phyloP scores from a whole-genome alignment of 2,329 filamentous ascomycete genomes.

The Aphanoascus verrucosus region DNA sequence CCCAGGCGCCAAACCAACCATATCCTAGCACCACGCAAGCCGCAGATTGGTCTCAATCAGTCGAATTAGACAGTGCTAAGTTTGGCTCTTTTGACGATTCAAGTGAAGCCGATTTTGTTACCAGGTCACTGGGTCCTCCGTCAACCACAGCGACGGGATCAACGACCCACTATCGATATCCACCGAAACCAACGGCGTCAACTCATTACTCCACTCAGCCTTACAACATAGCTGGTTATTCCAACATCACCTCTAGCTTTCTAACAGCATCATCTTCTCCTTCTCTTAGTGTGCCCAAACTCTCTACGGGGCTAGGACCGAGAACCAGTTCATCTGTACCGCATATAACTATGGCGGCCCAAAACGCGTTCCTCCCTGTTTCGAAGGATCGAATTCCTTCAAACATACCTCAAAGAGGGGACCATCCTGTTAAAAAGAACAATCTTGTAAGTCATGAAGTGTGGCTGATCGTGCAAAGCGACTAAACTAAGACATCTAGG shows the following conservation, averaged over 20 bases:
- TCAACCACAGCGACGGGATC: background rate
- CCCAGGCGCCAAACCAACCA: no score
- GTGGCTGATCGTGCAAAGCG: background rate
- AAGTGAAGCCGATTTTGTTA: background rate
- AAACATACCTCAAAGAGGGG: slow-evolving; percentile 30
- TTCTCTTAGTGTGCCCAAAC: background rate
- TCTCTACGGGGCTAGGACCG: background rate
- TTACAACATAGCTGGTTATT: background rate
- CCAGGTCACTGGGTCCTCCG: background rate
- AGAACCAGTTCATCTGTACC: background rate
- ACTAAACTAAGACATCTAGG: slow-evolving; percentile 20
- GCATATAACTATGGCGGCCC: slow-evolving; percentile 23
- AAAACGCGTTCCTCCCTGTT: slow-evolving; percentile 36
- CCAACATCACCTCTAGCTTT: background rate
- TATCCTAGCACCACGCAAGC: background rate
- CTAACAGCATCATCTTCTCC: background rate
- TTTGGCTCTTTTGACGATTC: background rate
- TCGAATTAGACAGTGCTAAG: background rate
- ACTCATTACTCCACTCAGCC: background rate
- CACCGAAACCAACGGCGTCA: background rate
- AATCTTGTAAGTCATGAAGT: slow-evolving; percentile 28
- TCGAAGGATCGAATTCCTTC: slow-evolving; percentile 29
- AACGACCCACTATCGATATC: background rate
- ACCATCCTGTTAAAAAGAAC: slow-evolving; percentile 35
- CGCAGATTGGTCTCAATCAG: no score